A percentile compares a stretch with the other conserved stretches of the same genome.
Conservation (phyloP, 345 rosid genomes). For the Citrus cavaleriei region DNA sequence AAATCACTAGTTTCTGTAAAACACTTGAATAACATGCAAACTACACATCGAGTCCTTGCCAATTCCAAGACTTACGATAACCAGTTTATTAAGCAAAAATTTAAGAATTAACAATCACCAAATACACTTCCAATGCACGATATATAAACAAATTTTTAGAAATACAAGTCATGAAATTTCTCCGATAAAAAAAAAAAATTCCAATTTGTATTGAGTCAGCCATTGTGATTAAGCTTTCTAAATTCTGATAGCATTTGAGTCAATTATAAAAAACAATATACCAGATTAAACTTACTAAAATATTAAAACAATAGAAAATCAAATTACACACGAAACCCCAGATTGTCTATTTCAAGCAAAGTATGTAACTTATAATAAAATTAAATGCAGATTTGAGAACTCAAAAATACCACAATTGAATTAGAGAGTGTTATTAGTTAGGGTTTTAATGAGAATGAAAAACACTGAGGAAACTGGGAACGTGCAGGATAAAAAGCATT, state of each 20-base stretch:
- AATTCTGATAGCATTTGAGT: too few species aligned
- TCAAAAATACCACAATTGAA: background rate
- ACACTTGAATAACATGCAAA: background rate
- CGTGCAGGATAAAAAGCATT: background rate
- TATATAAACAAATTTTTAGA: background rate
- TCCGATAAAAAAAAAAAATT: background rate
- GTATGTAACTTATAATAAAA: background rate
- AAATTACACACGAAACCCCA: background rate
- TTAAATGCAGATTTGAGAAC: background rate
- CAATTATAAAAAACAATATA: too few species aligned
- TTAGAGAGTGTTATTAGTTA: background rate
- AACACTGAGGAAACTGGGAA: background rate
- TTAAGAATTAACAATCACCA: background rate
- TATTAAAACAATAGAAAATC: background rate
- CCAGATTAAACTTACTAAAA: background rate
- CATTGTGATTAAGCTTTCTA: too few species aligned
- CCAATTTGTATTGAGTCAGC: too few species aligned
- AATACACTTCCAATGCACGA: background rate
- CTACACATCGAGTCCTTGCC: constrained; percentile 18
- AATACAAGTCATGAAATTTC: background rate
- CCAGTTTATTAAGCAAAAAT: constrained; percentile 17
- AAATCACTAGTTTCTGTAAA: background rate
- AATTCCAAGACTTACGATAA: constrained; percentile 32
- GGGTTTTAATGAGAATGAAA: background rate
- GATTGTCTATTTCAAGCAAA: background rate